Percentiles rank a stretch among this genome's conserved stretches.
Conservation (phyloP, 352 stramenopile species). For the Hyaloperonospora brassicae region DNA sequence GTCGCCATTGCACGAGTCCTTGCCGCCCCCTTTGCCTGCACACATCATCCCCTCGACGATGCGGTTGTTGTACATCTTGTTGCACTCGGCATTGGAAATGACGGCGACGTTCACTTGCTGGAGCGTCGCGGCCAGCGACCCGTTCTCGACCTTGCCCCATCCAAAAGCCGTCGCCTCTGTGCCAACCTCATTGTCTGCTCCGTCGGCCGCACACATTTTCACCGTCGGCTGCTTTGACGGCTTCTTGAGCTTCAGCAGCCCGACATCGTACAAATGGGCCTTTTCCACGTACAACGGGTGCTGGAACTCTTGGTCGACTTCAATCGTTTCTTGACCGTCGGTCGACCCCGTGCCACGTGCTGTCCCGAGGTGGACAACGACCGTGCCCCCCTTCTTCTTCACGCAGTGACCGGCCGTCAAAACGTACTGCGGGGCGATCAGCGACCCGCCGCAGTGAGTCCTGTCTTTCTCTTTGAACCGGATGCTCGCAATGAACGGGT, state of each 20-base stretch:
- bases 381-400: slow-evolving; percentile 25
- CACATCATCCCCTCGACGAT: slow-evolving; percentile 57
- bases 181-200: slow-evolving; percentile 38
- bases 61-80: slow-evolving; percentile 42
- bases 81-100: slow-evolving; percentile 46
- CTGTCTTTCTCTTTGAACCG: slow-evolving; percentile 25
- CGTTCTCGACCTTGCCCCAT: slow-evolving; percentile 42
- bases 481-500: slow-evolving; percentile 42
- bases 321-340: slow-evolving; percentile 12
- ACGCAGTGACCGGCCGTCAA: slow-evolving; percentile 66
- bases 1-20: slow-evolving; percentile 59
- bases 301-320: slow-evolving; percentile 17
- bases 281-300: slow-evolving; percentile 24
- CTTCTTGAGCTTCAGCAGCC: slow-evolving; percentile 24
- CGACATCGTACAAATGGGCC: slow-evolving; percentile 22
- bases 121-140: slow-evolving; percentile 20
- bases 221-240: slow-evolving; percentile 21
- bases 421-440: slow-evolving; percentile 52
- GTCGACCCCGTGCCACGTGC: slow-evolving; percentile 11
- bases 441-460: slow-evolving; percentile 49
- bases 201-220: slow-evolving; percentile 30
- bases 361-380: slow-evolving; percentile 30
- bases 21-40: slow-evolving; percentile 34
- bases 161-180: slow-evolving; percentile 42
- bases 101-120: slow-evolving; percentile 45